Evolutionary conservation across 2,329 filamentous ascomycete genomes (phyloP).

Genomic region (Parafenestella ontariensis): DNA sequence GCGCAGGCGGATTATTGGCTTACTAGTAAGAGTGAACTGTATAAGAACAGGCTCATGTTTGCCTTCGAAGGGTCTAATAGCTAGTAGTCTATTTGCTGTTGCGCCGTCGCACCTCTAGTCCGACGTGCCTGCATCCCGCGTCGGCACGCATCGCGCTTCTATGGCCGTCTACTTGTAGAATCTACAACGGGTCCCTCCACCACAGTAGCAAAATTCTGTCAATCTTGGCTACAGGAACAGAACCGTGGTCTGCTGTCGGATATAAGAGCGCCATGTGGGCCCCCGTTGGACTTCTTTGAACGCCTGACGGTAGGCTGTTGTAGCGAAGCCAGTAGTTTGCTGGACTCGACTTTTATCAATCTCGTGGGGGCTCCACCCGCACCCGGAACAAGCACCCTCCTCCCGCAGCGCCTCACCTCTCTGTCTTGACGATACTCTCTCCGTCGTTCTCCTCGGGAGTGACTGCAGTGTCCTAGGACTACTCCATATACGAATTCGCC

Average conservation of each 20-base stretch:
- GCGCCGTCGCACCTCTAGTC: background rate
- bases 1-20: slow-evolving; percentile 15
- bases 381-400: slow-evolving; percentile 3
- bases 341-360: slow-evolving; percentile 20
- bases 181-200: too few relatives aligned
- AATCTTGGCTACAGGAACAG: too few relatives aligned
- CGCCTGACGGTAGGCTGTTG: slow-evolving; percentile 9
- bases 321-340: slow-evolving; percentile 3
- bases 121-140: slow-evolving; percentile 11
- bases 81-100: background rate
- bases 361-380: slow-evolving; percentile 20
- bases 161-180: too few relatives aligned
- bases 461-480: background rate
- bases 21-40: slow-evolving; percentile 4
- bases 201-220: background rate
- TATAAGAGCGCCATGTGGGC: slow-evolving; percentile 7
- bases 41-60: slow-evolving; percentile 4
- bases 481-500: background rate
- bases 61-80: slow-evolving; percentile 1
- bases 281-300: background rate
- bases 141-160: slow-evolving; percentile 5
- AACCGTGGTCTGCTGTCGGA: background rate
- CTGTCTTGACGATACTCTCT: slow-evolving; percentile 9
- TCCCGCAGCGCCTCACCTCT: slow-evolving; percentile 10
- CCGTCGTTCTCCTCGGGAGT: slow-evolving; percentile 6